Conservation (phyloP, 2,329 filamentous ascomycete genomes). For the Aaosphaeria pasadenensis region DNA sequence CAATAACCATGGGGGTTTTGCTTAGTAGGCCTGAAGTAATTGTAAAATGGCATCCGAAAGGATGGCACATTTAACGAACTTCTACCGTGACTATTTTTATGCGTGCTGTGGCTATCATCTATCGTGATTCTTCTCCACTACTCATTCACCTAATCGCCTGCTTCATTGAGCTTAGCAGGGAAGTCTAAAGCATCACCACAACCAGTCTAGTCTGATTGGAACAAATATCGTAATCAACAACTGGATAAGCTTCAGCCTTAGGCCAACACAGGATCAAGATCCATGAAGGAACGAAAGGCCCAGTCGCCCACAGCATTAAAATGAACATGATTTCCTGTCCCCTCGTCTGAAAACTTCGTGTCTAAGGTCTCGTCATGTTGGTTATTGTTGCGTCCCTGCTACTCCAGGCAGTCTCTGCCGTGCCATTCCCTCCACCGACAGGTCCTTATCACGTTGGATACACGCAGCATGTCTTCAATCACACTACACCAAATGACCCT, state of each 20-base stretch:
- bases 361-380: not conserved
- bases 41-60: not conserved
- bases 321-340: not conserved
- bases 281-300: not conserved
- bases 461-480: constrained; percentile 21
- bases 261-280: not conserved
- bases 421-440: constrained; percentile 7
- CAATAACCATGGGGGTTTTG: not conserved
- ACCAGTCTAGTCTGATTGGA: constrained; percentile 1
- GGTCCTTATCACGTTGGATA: constrained; percentile 21
- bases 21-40: not conserved
- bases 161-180: constrained; percentile 2
- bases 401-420: not conserved
- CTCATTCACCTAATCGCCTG: not conserved
- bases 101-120: not conserved
- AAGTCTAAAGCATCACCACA: constrained; percentile 1
- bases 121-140: not conserved
- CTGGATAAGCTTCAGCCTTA: not conserved
- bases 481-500: constrained; percentile 19
- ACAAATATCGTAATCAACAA: constrained; percentile 1
- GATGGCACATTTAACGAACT: not conserved
- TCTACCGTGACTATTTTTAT: not conserved
- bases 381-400: not conserved
- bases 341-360: not conserved
- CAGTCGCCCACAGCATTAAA: not conserved